Conservation (phyloP, 2,329 filamentous ascomycete species). For the Scedosporium minutisporum region DNA sequence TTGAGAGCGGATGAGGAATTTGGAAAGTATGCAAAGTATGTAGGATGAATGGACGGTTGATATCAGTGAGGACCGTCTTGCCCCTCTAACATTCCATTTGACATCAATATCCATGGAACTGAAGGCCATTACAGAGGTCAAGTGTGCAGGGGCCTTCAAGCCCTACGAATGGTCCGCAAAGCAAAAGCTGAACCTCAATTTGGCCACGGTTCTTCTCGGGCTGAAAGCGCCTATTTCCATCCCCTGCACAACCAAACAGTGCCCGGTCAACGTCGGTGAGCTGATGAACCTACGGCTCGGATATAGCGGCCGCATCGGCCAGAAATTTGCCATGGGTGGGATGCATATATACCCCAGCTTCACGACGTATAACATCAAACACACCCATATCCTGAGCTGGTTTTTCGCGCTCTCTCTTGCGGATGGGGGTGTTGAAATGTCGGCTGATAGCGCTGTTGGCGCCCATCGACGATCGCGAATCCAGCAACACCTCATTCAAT, state of each 20-base stretch:
- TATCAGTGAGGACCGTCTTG: too few species aligned
- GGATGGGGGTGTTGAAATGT: neutral
- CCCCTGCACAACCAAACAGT: neutral
- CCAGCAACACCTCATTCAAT: neutral
- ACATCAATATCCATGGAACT: neutral
- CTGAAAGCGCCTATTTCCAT: neutral
- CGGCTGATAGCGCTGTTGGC: neutral
- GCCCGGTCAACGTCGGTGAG: neutral
- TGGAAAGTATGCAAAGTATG: conserved; percentile 3
- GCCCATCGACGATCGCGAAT: neutral
- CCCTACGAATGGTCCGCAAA: neutral
- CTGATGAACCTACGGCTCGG: neutral
- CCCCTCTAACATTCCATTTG: neutral
- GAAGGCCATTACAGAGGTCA: neutral
- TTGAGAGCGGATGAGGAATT: conserved; percentile 34
- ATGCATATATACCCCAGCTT: neutral
- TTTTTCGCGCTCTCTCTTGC: neutral
- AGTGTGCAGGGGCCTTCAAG: neutral
- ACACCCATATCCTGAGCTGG: neutral
- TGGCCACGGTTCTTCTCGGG: neutral
- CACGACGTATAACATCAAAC: neutral
- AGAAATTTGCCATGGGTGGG: neutral
- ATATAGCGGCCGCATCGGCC: neutral
- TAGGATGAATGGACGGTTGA: neutral
- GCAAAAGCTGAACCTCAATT: neutral